phyloP scores from a whole-genome alignment of 805 yeast species.

The Isabelozyma pseudorhagii region DNA sequence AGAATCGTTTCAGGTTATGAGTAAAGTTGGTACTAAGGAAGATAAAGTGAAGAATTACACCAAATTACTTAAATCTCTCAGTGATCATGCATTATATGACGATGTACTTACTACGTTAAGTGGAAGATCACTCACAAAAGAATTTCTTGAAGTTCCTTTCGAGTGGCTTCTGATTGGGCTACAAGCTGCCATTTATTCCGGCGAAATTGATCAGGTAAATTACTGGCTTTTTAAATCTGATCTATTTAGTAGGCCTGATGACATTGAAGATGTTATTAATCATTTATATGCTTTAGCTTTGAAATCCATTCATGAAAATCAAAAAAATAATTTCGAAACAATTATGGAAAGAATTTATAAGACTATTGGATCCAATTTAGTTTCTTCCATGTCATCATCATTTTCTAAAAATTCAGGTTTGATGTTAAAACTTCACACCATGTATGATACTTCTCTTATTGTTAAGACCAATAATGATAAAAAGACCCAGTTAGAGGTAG shows the following conservation, averaged over 20 bases:
- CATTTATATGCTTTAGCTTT: slow-evolving; percentile 67
- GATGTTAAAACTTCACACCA: slow-evolving; percentile 35
- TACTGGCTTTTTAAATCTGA: slow-evolving; percentile 62
- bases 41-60: slow-evolving; percentile 40
- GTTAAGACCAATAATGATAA: slow-evolving; percentile 1
- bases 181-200: slow-evolving; percentile 69
- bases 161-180: slow-evolving; percentile 69
- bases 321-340: slow-evolving; percentile 28
- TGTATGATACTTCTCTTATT: slow-evolving; percentile 32
- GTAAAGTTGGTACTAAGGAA: slow-evolving; percentile 30
- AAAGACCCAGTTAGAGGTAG: slow-evolving; percentile 5
- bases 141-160: slow-evolving; percentile 30
- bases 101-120: slow-evolving; percentile 55
- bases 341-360: slow-evolving; percentile 51
- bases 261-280: slow-evolving; percentile 52
- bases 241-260: slow-evolving; percentile 34
- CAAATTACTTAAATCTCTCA: slow-evolving; percentile 65
- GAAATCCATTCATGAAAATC: slow-evolving; percentile 34
- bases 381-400: slow-evolving; percentile 34
- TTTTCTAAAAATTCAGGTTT: slow-evolving; percentile 34
- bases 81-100: slow-evolving; percentile 73
- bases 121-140: slow-evolving; percentile 20
- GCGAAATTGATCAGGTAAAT: slow-evolving; percentile 46
- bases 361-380: slow-evolving; percentile 59
- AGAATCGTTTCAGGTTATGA: slow-evolving; percentile 72